Base-by-base conservation (phyloP, 768 basidiomycete genomes). In the Rhizopogon vesiculosus region DNA sequence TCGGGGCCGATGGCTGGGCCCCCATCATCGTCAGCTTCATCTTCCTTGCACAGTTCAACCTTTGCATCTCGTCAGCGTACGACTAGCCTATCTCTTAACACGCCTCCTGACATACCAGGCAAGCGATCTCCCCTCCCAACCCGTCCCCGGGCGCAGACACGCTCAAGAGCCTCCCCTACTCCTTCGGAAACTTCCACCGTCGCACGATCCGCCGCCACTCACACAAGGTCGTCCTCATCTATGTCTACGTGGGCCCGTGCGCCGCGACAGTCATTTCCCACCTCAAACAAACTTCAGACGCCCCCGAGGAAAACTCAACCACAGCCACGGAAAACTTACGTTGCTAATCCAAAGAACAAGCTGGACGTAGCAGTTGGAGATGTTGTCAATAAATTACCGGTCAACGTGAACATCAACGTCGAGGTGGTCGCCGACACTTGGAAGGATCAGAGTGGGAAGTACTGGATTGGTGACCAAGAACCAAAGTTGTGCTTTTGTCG, bases 381-480 rank as follows among this genome's bases (percentile, higher is more conserved):
- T 62, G 89, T 98, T 49, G 84, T 98, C 60, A 97, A 97, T 71
- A 84, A 85, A 60, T 81, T 98, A 18, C 86, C 89, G 16, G 86
- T 93, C 25, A 84, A 86, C 54, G 86, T 93, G 25, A 84, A 86
- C 22, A 91, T 93, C 71, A 91, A 87, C 56, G 75, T 93, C 33
- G 86, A 91, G 69, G 84, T 89, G 13, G 87, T 90, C 6, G 80
- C 83, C 6, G 89, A 91, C 50, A 87, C 85, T 7, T 96, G 93
- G 93, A 85, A 86, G 67, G 93, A 95, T 66, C 86, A 91, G 71
- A 93, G 92, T 58, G 93, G 93, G 18, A 93, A 94, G 65, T 94
- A 95, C 65, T 96, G 92, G 93, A 97, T 96, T 61, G 95, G 95
- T 13, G 87, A 92, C 61, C 84, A 91, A 61, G 91, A 95, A 51